Conservation (phyloP, 352 stramenopile species). For the Phytopythium montanum region DNA sequence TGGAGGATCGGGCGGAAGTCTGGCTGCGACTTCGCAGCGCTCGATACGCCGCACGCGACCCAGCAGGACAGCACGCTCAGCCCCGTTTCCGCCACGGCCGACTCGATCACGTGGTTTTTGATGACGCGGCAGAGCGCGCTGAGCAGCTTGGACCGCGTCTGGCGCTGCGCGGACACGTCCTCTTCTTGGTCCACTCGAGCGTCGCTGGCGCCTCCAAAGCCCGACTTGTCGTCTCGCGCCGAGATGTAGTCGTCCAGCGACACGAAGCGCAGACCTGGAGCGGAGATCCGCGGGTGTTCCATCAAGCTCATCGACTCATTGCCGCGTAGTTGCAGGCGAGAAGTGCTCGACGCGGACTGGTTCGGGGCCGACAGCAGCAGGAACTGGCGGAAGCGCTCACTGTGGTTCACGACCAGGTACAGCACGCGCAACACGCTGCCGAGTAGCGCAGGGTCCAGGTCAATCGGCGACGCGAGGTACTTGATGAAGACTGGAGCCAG, state of each 20-base stretch:
- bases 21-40: conserved; percentile 10
- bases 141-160: conserved; percentile 37
- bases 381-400: conserved; percentile 44
- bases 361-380: conserved; percentile 22
- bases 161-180: conserved; percentile 24
- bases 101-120: conserved; percentile 45
- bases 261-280: conserved; percentile 34
- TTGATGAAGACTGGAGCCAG: conserved; percentile 49
- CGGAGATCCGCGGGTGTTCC: conserved; percentile 32
- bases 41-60: conserved; percentile 24
- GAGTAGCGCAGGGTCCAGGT: conserved; percentile 34
- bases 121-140: conserved; percentile 45
- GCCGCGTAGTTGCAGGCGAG: neutral
- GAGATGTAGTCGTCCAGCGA: conserved; percentile 51
- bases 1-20: conserved; percentile 48
- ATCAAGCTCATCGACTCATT: conserved; percentile 12
- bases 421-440: conserved; percentile 49
- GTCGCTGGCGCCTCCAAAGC: too few relatives aligned
- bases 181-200: conserved; percentile 19
- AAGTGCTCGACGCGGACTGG: neutral
- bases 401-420: conserved; percentile 50
- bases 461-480: conserved; percentile 35
- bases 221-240: conserved; percentile 13
- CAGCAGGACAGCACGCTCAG: conserved; percentile 41
- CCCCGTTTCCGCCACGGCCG: conserved; percentile 34